Conservation (phyloP, 805 yeast genomes). For the Suhomyces kilbournensis region DNA sequence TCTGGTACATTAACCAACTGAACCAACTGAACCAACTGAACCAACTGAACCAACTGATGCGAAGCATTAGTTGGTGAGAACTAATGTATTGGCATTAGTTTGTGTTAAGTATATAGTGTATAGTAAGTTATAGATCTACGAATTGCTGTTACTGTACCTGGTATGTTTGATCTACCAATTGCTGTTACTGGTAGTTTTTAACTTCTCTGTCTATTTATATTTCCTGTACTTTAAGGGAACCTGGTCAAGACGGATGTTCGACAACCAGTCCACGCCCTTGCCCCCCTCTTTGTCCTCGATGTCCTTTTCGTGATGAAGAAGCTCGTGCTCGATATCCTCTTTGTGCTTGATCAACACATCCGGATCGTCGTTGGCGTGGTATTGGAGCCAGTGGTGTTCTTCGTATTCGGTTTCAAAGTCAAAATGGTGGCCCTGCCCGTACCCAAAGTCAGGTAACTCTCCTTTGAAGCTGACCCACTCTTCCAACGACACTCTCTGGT, state of each 20-base stretch:
- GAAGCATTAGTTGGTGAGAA: too few species aligned
- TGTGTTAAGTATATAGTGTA: too few species aligned
- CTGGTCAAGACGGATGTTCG: constrained; percentile 30
- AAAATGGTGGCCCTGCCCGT: constrained; percentile 92
- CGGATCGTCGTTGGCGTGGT: constrained; percentile 75
- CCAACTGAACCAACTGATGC: not conserved
- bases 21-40: not conserved
- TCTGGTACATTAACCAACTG: constrained; percentile 21
- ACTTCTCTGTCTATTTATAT: too few species aligned
- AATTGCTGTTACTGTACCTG: too few species aligned
- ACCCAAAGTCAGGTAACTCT: constrained; percentile 84
- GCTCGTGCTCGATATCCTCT: constrained; percentile 86
- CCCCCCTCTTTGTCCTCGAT: constrained; percentile 53
- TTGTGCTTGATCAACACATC: constrained; percentile 76
- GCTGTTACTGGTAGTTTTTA: too few species aligned
- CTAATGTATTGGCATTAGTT: too few species aligned
- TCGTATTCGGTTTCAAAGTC: constrained; percentile 93
- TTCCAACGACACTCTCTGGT: constrained; percentile 59
- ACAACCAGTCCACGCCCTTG: constrained; percentile 13
- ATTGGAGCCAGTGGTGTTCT: constrained; percentile 89
- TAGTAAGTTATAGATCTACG: too few species aligned
- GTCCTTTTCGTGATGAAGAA: constrained; percentile 82
- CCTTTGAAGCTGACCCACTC: constrained; percentile 72
- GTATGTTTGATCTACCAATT: too few species aligned
- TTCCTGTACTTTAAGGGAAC: constrained; percentile 29